These are phyloP conservation scores for Orbilia ellipsospora DNA, from an alignment of 2,329 filamentous ascomycete species.

Conservation along the genomic window DNA sequence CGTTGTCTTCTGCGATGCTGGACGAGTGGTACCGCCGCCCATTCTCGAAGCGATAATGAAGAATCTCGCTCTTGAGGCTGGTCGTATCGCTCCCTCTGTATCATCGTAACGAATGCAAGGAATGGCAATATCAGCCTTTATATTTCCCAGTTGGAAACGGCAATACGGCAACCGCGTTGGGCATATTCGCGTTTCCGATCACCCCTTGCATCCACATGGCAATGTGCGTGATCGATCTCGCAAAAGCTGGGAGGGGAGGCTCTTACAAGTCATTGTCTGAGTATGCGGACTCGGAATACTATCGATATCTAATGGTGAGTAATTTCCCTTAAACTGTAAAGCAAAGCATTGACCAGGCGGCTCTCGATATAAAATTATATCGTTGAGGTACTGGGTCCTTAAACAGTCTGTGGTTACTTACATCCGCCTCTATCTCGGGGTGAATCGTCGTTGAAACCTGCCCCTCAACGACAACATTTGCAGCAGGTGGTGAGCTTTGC, in stretches of 20 bases:
- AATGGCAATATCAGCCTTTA: slow-evolving; percentile 1
- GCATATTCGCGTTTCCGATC: too few relatives aligned
- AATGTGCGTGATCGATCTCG: background rate
- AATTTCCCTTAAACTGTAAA: background rate
- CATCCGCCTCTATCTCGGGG: slow-evolving; percentile 32
- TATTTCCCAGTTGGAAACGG: background rate
- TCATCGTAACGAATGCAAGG: background rate
- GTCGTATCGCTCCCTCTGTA: slow-evolving; percentile 36
- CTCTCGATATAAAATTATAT: too few relatives aligned
- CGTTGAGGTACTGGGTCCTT: too few relatives aligned
- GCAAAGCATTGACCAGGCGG: too few relatives aligned
- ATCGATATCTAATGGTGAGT: background rate
- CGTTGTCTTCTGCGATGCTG: slow-evolving; percentile 8
- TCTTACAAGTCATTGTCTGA: slow-evolving; percentile 14
- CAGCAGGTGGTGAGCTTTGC: background rate
- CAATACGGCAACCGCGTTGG: too few relatives aligned
- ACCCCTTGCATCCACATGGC: background rate
- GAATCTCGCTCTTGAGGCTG: slow-evolving; percentile 26
- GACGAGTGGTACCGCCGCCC: slow-evolving; percentile 36
- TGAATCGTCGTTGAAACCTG: slow-evolving; percentile 32
- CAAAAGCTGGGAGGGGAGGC: background rate
- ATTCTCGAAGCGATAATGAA: slow-evolving; percentile 39
- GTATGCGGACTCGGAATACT: slow-evolving; percentile 1
- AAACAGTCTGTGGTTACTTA: slow-evolving; percentile 3
- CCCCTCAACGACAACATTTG: slow-evolving; percentile 10